A percentile compares a stretch with the other conserved stretches of the same genome.
phyloP scores from a whole-genome alignment of 306 rosid species.

The Spatholobus suberectus region DNA sequence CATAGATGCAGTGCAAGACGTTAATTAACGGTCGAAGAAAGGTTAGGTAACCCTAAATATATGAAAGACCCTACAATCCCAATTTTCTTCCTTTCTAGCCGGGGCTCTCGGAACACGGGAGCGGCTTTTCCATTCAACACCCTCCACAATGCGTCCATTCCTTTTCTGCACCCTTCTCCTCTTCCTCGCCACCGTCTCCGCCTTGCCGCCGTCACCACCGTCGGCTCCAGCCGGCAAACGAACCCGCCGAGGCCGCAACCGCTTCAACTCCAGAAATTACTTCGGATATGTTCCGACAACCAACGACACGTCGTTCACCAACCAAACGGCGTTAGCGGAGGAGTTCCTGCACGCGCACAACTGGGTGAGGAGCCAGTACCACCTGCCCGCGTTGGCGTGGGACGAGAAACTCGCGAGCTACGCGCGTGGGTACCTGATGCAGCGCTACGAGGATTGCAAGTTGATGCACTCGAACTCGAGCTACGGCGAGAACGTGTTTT shows the following conservation, averaged over 20 bases:
- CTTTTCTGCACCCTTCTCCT: background rate
- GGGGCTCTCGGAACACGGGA: slow-evolving; percentile 42
- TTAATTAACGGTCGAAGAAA: background rate
- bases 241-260: background rate
- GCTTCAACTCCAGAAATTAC: background rate
- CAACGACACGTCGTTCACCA: background rate
- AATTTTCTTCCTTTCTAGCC: background rate
- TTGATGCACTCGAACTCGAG: slow-evolving; percentile 44
- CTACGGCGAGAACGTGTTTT: slow-evolving; percentile 73
- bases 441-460: slow-evolving; percentile 47
- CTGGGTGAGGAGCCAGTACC: slow-evolving; percentile 37
- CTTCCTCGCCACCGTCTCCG: background rate
- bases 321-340: background rate
- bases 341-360: slow-evolving; percentile 70
- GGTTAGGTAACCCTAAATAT: background rate
- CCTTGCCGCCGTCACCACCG: background rate
- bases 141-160: slow-evolving; percentile 3
- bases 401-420: slow-evolving; percentile 49
- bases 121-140: background rate
- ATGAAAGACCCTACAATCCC: background rate
- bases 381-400: slow-evolving; percentile 43
- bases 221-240: background rate
- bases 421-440: slow-evolving; percentile 46
- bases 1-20: background rate
- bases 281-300: slow-evolving; percentile 21